A percentile compares a stretch with the other conserved stretches of the same genome.
Conservation (phyloP, 352 stramenopile species). For the Pythium folliculosum region DNA sequence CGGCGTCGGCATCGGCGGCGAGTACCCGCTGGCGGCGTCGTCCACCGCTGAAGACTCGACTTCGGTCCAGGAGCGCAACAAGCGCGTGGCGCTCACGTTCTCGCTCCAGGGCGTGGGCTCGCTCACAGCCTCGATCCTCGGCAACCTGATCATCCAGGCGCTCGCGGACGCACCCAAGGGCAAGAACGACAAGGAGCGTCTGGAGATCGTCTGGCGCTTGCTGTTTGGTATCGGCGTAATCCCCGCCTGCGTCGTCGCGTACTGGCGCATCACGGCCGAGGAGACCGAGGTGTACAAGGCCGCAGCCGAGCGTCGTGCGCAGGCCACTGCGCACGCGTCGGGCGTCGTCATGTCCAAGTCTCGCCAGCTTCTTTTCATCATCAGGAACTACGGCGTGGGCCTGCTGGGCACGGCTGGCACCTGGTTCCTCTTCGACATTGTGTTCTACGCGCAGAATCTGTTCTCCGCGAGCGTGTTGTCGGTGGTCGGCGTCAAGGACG, state of each 20-base stretch:
- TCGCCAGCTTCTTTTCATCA: conserved; percentile 28
- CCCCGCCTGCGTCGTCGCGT: conserved; percentile 45
- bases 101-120: conserved; percentile 41
- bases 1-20: conserved; percentile 39
- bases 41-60: conserved; percentile 40
- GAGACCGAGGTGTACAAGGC: conserved; percentile 52
- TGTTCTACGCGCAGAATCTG: conserved; percentile 62
- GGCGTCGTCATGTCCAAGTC: no score
- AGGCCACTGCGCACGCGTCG: no score
- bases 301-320: conserved; percentile 11
- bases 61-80: conserved; percentile 36
- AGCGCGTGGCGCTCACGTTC: conserved; percentile 39
- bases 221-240: conserved; percentile 52
- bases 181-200: conserved; percentile 28
- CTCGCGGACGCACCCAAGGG: conserved; percentile 32
- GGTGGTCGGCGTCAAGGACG: conserved; percentile 38
- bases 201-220: conserved; percentile 38
- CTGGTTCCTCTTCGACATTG: conserved; percentile 74
- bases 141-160: conserved; percentile 24
- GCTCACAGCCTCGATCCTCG: conserved; percentile 34
- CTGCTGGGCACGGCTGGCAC: conserved; percentile 37
- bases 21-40: conserved; percentile 40
- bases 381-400: conserved; percentile 36
- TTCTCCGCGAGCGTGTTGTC: conserved; percentile 50
- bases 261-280: conserved; percentile 54